Conservation (phyloP, 179 eudicot species). For the Spinacia oleracea region DNA sequence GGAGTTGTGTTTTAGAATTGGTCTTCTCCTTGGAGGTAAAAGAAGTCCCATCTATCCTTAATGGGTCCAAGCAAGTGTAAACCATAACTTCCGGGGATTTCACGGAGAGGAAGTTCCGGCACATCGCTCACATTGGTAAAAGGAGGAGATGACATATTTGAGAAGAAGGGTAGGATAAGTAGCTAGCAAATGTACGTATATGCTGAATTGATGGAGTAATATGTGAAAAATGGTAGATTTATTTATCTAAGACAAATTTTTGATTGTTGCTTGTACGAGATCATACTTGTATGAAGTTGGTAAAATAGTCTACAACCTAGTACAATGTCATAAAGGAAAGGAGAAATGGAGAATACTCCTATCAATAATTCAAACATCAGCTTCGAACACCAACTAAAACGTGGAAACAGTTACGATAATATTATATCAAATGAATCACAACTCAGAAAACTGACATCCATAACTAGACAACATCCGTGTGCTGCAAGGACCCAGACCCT, state of each 20-base stretch:
- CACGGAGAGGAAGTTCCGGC: not conserved
- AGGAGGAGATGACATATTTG: not conserved
- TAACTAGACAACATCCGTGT: not conserved
- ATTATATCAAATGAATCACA: not conserved
- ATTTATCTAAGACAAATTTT: too few species aligned
- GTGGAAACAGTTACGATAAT: too few species aligned
- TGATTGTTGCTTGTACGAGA: too few species aligned
- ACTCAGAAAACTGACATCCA: too few species aligned
- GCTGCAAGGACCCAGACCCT: not conserved
- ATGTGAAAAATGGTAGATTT: too few species aligned
- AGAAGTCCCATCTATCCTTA: constrained; percentile 49
- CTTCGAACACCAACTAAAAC: not conserved
- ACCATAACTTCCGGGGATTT: constrained; percentile 35
- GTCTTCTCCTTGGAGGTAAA: constrained; percentile 50
- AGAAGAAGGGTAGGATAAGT: not conserved
- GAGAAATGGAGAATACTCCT: too few species aligned
- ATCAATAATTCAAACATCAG: not conserved
- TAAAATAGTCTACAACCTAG: too few species aligned
- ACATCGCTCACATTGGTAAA: not conserved
- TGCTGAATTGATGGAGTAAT: too few species aligned
- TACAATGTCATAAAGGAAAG: too few species aligned
- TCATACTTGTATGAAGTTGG: too few species aligned
- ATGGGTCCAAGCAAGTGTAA: constrained; percentile 40
- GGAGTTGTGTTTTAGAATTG: constrained; percentile 52
- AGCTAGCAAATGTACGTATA: too few species aligned